Base-by-base conservation (phyloP, 345 rosid species). In the Dimocarpus longan region DNA sequence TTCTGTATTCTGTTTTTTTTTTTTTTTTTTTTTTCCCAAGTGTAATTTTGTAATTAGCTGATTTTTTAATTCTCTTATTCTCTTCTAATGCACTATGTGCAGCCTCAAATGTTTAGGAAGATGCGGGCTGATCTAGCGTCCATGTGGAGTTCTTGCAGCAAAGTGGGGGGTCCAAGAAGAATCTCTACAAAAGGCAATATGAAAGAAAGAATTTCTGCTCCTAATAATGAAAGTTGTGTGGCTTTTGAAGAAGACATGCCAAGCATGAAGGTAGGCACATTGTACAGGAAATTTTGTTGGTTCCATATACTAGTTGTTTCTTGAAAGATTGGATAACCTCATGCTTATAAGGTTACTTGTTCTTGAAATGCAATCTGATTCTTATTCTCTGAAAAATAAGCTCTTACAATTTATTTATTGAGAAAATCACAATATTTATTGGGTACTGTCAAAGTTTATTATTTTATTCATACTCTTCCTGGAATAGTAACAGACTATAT, bases 111-210 rank as follows among this genome's bases (percentile, higher is more conserved):
- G 74, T 91, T 90, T 74, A 82, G 70, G 71, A 89, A 86, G 84
- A 84, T 91, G 87, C 88, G 92, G 63, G 87, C 89, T 73, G 91
- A 91, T 85, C 84, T 91, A 57, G 93, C 92, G 70, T 87, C 88
- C 75, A 90, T 90, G 91, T 91, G 95, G 95, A 87, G 85, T 76
- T 73, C 90, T 52, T 80, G 71, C 78, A 80, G 68, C 57, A 90
- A 80, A 85, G 76, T 80, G 74, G 90, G 84, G 73, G 80, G 64
- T 85, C 78, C 84, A 62, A 87, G 91, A 83, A 82, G 89, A 87
- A 77, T 82, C 63, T 71, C 83, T 46, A 74, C 79, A 63, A 88
- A 83, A 84, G 75, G 78, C 18, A 76, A 78, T 79, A 48, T 62
- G 48, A 78, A 82, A 71, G 90, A 80, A 83, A 79, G 71, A 12